Conservation (phyloP, 352 stramenopile species). For the Phytophthora cactorum region DNA sequence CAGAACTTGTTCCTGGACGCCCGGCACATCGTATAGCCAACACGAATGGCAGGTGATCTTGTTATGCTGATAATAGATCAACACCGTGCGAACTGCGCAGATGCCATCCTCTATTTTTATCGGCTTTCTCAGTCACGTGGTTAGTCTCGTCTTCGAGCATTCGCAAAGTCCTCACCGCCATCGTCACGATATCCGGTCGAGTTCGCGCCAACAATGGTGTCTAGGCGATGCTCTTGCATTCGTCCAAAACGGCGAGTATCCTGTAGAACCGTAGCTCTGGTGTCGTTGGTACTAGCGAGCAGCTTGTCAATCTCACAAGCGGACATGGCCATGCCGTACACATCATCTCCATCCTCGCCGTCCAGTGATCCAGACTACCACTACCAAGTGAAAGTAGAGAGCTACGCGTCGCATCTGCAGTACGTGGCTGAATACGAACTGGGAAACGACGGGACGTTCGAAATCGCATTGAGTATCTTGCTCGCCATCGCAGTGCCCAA, state of each 20-base stretch:
- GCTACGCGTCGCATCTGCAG: conserved; percentile 26
- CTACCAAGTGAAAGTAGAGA: conserved; percentile 35
- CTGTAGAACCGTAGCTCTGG: not conserved
- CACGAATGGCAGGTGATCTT: not conserved
- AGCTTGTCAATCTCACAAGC: not conserved
- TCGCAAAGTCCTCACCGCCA: conserved; percentile 6
- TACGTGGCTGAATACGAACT: conserved; percentile 51
- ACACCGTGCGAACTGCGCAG: not conserved
- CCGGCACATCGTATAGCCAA: not conserved
- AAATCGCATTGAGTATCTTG: conserved; percentile 51
- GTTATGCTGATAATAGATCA: conserved; percentile 8
- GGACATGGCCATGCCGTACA: conserved; percentile 26
- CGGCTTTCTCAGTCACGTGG: not conserved
- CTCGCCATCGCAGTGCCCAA: conserved; percentile 34
- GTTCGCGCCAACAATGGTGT: not conserved
- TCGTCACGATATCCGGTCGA: not conserved
- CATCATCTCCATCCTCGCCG: conserved; percentile 6
- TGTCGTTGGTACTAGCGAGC: not conserved
- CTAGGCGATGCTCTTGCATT: not conserved
- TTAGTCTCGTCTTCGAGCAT: conserved; percentile 10
- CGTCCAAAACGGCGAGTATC: not conserved
- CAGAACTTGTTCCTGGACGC: no score
- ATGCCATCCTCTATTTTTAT: conserved; percentile 20
- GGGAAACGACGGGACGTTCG: conserved; percentile 42
- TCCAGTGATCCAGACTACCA: conserved; percentile 28